Conservation (phyloP, 2,329 filamentous ascomycete species). For the Epichloe brachyelytri region DNA sequence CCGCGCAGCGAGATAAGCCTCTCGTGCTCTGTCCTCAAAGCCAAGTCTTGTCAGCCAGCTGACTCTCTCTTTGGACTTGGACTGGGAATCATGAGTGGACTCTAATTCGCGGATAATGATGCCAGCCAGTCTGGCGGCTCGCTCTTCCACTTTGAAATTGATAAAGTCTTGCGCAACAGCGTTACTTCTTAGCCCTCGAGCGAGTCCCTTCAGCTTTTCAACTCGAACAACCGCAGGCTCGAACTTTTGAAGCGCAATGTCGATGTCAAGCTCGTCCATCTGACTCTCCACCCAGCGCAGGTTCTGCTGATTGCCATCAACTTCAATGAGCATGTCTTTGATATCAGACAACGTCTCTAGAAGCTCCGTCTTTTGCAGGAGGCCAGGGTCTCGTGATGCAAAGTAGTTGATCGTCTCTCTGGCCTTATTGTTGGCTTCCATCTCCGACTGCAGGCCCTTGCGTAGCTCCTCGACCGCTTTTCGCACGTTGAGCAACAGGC, state of each 20-base stretch:
- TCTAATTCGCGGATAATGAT: slow-evolving; percentile 67
- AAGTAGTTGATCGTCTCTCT: slow-evolving; percentile 80
- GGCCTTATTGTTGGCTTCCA: slow-evolving; percentile 73
- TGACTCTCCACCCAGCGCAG: slow-evolving; percentile 91
- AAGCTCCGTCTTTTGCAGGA: slow-evolving; percentile 67
- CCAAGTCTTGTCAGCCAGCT: slow-evolving; percentile 76
- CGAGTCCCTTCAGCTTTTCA: slow-evolving; percentile 71
- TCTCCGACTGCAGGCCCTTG: slow-evolving; percentile 72
- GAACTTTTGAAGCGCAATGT: slow-evolving; percentile 82
- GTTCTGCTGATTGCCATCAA: slow-evolving; percentile 93
- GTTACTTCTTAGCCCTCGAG: slow-evolving; percentile 72
- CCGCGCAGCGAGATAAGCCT: slow-evolving; percentile 72
- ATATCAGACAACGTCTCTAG: slow-evolving; percentile 66
- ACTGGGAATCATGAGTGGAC: slow-evolving; percentile 62
- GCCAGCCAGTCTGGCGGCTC: slow-evolving; percentile 62
- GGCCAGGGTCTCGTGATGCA: slow-evolving; percentile 61
- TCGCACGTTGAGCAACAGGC: slow-evolving; percentile 76
- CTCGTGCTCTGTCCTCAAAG: slow-evolving; percentile 79
- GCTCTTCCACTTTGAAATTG: slow-evolving; percentile 77
- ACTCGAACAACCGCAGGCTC: slow-evolving; percentile 73
- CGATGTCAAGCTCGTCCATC: slow-evolving; percentile 91
- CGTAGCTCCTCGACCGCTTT: slow-evolving; percentile 88
- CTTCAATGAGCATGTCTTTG: slow-evolving; percentile 84
- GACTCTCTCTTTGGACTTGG: slow-evolving; percentile 68
- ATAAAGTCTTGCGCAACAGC: slow-evolving; percentile 83